Evolutionary conservation across 805 yeast genomes (phyloP), one percentile per base, ranked within the genome.

Genomic region (Debaryomyces maramus): DNA sequence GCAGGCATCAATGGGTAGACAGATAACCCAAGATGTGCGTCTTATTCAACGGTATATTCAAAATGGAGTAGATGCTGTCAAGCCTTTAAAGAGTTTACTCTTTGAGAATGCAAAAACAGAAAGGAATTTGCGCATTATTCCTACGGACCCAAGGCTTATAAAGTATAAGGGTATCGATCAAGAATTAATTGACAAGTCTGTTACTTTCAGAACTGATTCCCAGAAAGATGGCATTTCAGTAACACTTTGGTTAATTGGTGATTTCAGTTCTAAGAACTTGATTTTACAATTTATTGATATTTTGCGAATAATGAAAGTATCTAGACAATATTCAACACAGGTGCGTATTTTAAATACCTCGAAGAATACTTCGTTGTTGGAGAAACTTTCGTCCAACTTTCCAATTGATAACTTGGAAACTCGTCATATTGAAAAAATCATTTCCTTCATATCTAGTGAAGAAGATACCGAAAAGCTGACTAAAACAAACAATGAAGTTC

Each of bases 201-300:
- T 43, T 4, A 28, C 48, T 0, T 60, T 68, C 38, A 51, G 33
- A 27, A 49, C 46, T 10, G 36, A 35, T 6, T 43, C 47, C 1
- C 32, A 40, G 18, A 35, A 35, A 10, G 54, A 53, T 4, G 29
- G 18, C 4, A 13, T 17, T 20, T 14, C 16, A 4, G 36, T 13
- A 21, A 52, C 64, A 0, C 54, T 81, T 6, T 80, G 88, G 60
- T 47, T 85, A 8, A 67, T 81, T 38, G 93, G 87, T 26, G 78
- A 81, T 50, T 73, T 83, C 41, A 60, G 65, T 19, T 51, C 67
- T 2, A 21, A 47, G 2, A 32, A 52, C 4, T 63, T 75, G 6
- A 48, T 73, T 20, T 44, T 60, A 4, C 87, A 83, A 53, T 51
- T 84, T 7, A 37, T 58, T 15, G 63, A 63, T 22, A 44, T 73